Conservation (phyloP, 805 yeast genomes). For the Barnettozyma wickerhamii region DNA sequence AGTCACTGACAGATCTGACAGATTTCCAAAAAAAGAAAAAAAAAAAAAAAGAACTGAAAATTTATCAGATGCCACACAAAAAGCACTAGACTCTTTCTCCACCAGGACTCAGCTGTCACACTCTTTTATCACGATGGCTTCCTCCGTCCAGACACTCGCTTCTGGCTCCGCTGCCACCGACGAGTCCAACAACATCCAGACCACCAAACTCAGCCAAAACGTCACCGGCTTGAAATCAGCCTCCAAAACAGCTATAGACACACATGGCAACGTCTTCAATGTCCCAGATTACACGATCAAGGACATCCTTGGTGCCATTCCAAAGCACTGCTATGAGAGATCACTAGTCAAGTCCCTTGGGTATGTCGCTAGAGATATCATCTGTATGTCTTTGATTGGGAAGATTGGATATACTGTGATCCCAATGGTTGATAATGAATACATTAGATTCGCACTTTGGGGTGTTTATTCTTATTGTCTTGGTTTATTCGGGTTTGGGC, state of each 20-base stretch:
- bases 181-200: constrained; percentile 3
- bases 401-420: constrained; percentile 39
- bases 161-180: constrained; percentile 9
- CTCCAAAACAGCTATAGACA: constrained; percentile 38
- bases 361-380: constrained; percentile 51
- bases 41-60: neutral
- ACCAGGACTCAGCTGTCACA: neutral
- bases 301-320: constrained; percentile 53
- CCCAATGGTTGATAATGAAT: constrained; percentile 34
- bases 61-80: neutral
- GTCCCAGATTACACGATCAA: constrained; percentile 62
- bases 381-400: constrained; percentile 39
- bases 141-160: constrained; percentile 14
- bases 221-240: constrained; percentile 18
- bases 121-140: constrained; percentile 4
- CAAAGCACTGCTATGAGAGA: constrained; percentile 58
- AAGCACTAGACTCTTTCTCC: neutral
- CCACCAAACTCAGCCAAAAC: constrained; percentile 20
- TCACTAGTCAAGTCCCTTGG: constrained; percentile 43
- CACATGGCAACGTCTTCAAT: constrained; percentile 48
- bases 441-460: constrained; percentile 39
- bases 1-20: neutral
- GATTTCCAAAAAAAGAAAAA: neutral
- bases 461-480: constrained; percentile 33
- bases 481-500: constrained; percentile 51